Conservation (phyloP, 805 yeast species). For the Teunomyces funiuensis region DNA sequence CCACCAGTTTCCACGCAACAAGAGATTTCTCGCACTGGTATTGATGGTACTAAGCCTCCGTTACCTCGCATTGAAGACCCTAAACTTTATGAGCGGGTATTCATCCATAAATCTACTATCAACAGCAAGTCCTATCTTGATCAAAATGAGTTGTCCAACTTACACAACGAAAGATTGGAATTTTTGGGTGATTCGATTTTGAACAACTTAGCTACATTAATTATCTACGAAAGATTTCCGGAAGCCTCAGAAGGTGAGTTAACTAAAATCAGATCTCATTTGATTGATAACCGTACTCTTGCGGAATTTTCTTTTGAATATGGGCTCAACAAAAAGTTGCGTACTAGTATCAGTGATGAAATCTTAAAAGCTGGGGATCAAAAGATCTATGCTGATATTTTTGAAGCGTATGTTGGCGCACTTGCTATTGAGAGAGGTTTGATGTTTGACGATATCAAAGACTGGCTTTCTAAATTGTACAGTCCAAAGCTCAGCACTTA, state of each 20-base stretch:
- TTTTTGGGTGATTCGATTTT: conserved; percentile 88
- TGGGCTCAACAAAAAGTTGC: conserved; percentile 59
- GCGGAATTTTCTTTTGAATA: conserved; percentile 70
- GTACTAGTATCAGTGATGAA: conserved; percentile 48
- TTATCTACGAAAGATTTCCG: conserved; percentile 67
- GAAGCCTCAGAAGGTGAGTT: conserved; percentile 77
- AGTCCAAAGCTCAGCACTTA: conserved; percentile 41
- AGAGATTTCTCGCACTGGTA: conserved; percentile 10
- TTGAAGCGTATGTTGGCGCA: conserved; percentile 94
- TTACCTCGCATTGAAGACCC: conserved; percentile 67
- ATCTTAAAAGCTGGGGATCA: conserved; percentile 52
- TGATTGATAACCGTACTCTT: conserved; percentile 73
- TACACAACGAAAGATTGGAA: conserved; percentile 86
- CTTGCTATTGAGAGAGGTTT: conserved; percentile 56
- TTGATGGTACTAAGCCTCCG: conserved; percentile 44
- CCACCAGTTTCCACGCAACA: conserved; percentile 2
- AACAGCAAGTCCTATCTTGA: conserved; percentile 56
- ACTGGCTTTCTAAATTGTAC: conserved; percentile 58
- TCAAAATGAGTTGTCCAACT: conserved; percentile 54
- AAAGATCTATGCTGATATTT: conserved; percentile 82
- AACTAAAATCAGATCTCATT: conserved; percentile 63
- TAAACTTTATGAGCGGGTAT: conserved; percentile 64
- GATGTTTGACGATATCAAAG: conserved; percentile 48
- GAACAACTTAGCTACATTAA: conserved; percentile 66
- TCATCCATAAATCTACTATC: conserved; percentile 75